phyloP scores from a whole-genome alignment of 169 alveolate species.

The Cryptosporidium canis region DNA sequence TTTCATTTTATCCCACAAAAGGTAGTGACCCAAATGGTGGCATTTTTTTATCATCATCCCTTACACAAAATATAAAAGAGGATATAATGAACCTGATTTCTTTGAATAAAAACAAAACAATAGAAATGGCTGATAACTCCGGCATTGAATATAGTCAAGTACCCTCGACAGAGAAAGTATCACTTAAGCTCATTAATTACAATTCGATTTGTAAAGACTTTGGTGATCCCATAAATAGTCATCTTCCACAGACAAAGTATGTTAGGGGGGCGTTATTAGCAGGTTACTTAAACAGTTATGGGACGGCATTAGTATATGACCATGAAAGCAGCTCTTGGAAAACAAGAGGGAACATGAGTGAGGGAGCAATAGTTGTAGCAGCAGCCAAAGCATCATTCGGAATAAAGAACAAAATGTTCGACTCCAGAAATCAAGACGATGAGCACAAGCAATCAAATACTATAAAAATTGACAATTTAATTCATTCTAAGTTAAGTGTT shows the following conservation, averaged over 20 bases:
- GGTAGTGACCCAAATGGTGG: slow-evolving; percentile 91
- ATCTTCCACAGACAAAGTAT: slow-evolving; percentile 66
- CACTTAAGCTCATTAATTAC: slow-evolving; percentile 38
- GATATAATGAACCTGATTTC: slow-evolving; percentile 35
- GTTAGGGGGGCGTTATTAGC: slow-evolving; percentile 83
- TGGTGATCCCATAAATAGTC: slow-evolving; percentile 45
- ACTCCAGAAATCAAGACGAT: not conserved
- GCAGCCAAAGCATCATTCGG: slow-evolving; percentile 89
- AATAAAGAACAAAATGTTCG: slow-evolving; percentile 3
- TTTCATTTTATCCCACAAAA: slow-evolving; percentile 86
- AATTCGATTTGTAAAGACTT: slow-evolving; percentile 47
- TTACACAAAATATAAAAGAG: slow-evolving; percentile 70
- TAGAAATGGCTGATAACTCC: slow-evolving; percentile 18
- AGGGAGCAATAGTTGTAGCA: slow-evolving; percentile 89
- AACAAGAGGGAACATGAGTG: slow-evolving; percentile 90
- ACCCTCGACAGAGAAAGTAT: not conserved
- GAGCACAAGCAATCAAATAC: slow-evolving; percentile 3
- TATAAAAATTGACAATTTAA: not conserved
- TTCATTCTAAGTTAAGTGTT: not conserved
- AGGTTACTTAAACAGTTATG: slow-evolving; percentile 86
- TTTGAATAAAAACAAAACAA: slow-evolving; percentile 18
- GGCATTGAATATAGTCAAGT: not conserved
- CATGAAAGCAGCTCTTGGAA: slow-evolving; percentile 77
- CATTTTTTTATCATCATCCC: slow-evolving; percentile 79
- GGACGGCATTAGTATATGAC: slow-evolving; percentile 81